Conservation (phyloP, 345 rosid genomes). For the Noccaea bulbosa region DNA sequence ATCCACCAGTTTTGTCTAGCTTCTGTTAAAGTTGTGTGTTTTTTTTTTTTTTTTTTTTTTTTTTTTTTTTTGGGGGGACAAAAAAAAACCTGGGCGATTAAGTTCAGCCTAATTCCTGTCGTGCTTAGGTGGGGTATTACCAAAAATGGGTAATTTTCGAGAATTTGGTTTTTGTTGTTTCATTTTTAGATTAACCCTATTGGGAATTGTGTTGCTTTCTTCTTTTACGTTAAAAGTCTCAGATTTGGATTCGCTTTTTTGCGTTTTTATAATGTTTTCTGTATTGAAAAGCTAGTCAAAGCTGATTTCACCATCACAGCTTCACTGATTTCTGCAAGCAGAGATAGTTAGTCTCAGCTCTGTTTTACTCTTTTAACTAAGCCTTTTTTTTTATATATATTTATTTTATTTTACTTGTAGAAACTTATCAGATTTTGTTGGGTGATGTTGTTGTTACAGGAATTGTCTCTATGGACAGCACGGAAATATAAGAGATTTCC, state of each 20-base stretch:
- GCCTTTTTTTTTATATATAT: not conserved
- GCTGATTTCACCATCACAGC: conserved; percentile 7
- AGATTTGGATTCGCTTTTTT: conserved; percentile 37
- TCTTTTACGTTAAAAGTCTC: not conserved
- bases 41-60: conserved; percentile 3
- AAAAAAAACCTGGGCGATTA: not conserved
- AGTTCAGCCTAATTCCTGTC: conserved; percentile 14
- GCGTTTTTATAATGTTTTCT: not conserved
- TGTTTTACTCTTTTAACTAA: not conserved
- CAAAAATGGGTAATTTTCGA: conserved; percentile 17
- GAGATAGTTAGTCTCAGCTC: conserved; percentile 5
- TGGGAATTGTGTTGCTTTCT: conserved; percentile 10
- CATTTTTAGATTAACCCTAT: conserved; percentile 20
- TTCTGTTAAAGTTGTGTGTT: conserved; percentile 2
- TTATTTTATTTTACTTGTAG: not conserved
- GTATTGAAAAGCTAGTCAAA: conserved; percentile 20
- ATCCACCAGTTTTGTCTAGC: conserved; percentile 20
- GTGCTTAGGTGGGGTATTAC: not conserved
- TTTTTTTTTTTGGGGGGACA: conserved; percentile 7
- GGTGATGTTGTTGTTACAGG: conserved; percentile 17
- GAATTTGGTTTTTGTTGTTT: conserved; percentile 18
- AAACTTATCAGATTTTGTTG: conserved; percentile 14
- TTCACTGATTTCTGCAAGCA: conserved; percentile 10
- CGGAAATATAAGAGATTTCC: conserved; percentile 35
- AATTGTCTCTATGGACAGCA: conserved; percentile 37